Evolutionary conservation across 129 eudicot species (phyloP), one percentile per base, ranked within the genome.

Genomic region (Tanacetum coccineum): DNA sequence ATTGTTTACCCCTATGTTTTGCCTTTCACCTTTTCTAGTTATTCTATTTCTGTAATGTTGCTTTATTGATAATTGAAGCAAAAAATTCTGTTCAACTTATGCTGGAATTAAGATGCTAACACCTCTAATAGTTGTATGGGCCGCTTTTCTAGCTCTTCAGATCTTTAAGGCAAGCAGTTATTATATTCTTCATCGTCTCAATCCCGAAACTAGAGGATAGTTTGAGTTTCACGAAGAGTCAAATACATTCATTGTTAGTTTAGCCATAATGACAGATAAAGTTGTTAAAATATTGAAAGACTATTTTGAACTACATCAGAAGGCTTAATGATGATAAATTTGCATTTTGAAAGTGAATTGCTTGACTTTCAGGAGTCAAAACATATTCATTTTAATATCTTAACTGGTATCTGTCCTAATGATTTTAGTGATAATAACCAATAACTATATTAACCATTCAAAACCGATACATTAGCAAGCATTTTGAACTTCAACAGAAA

Each of bases 71-170:
- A n/a, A n/a, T 67, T 74, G 59, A 86, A 93, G 99, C 77, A 93
- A 89, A 86, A 74, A 15, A n/a, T 93, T 48, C 70, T 22, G 51
- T 85, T 48, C 74, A 93, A 93, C 71, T 74, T 89, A 36, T 74
- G 81, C 19, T 74, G 92, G 80, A 84, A 86, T n/a, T n/a, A n/a
- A 86, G 81, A 84, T 84, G 78, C 76, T 93, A 50, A 58, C 77
- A 22, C 74, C 78, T 36, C 75, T 93, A 14, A 59, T 84, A 3
- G 69, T 79, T 13, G 87, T 89, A 42, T 93, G 99, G 96, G 66
- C 64, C 36, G 69, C 78, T 32, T 93, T 89, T 44, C 70, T 93
- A 76, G 79, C 84, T 63, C 90, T 93, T 68, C 99, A 93, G 72
- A 67, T 93, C 64, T 57, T 78, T 12, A 93, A 93, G 91, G 98